Conservation (phyloP, 768 basidiomycete species). For the Paxillus ammoniavirescens region DNA sequence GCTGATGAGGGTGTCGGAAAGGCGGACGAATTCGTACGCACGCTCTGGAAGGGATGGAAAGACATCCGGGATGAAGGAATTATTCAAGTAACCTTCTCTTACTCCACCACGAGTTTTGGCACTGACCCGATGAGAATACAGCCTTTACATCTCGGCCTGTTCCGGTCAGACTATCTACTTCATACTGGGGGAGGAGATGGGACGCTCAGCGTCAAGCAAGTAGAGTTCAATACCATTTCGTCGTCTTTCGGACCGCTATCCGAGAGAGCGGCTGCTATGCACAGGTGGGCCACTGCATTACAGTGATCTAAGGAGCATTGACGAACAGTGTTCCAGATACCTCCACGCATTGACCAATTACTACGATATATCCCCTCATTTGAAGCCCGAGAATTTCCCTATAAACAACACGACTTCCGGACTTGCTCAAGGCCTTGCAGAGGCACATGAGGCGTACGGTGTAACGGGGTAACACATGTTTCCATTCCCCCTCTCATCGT, state of each 20-base stretch:
- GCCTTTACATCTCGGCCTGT: slow-evolving; percentile 86
- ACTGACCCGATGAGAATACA: slow-evolving; percentile 29
- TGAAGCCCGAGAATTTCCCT: slow-evolving; percentile 63
- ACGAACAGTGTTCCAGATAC: slow-evolving; percentile 46
- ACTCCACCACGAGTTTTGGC: neutral
- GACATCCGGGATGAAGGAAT: slow-evolving; percentile 62
- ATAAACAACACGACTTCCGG: slow-evolving; percentile 67
- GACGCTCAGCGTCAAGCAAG: slow-evolving; percentile 70
- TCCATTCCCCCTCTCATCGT: neutral
- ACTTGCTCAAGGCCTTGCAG: slow-evolving; percentile 72
- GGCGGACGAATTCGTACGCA: slow-evolving; percentile 84
- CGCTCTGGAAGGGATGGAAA: slow-evolving; percentile 88
- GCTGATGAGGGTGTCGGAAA: slow-evolving; percentile 70
- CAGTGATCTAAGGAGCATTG: neutral
- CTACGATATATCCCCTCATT: slow-evolving; percentile 53
- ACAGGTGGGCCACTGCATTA: slow-evolving; percentile 50
- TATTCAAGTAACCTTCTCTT: slow-evolving; percentile 43
- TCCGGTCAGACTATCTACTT: slow-evolving; percentile 92
- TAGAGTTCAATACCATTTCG: slow-evolving; percentile 98
- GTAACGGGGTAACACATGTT: slow-evolving; percentile 43
- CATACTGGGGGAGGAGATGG: slow-evolving; percentile 47
- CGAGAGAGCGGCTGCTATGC: slow-evolving; percentile 63
- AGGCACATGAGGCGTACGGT: slow-evolving; percentile 75
- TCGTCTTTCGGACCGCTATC: slow-evolving; percentile 86
- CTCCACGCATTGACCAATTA: slow-evolving; percentile 65